phyloP scores from a whole-genome alignment of 2,329 filamentous ascomycete genomes.

The Tricladium varicosporioides region DNA sequence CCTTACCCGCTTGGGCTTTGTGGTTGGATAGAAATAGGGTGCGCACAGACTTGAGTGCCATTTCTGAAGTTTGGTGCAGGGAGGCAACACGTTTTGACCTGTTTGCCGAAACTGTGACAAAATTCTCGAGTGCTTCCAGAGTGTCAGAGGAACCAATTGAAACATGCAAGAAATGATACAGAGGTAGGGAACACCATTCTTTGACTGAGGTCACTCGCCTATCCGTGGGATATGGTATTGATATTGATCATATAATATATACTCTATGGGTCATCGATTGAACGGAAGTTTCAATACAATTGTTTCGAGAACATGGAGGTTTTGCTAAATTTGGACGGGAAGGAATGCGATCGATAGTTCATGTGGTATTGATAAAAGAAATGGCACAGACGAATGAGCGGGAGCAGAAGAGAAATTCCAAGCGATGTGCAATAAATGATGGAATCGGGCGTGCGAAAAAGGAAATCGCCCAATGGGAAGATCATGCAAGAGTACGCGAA shows the following conservation, averaged over 20 bases:
- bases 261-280: background rate
- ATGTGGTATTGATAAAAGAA: background rate
- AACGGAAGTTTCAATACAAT: background rate
- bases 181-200: background rate
- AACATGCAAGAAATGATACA: background rate
- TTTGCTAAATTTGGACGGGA: background rate
- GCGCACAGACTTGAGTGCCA: background rate
- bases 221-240: too few relatives aligned
- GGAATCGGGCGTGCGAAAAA: background rate
- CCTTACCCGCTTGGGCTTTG: background rate
- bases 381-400: background rate
- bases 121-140: background rate
- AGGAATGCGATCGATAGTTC: background rate
- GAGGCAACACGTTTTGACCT: background rate
- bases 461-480: background rate
- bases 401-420: background rate
- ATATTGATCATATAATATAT: background rate
- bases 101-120: background rate
- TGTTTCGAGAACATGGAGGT: background rate
- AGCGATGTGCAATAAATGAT: background rate
- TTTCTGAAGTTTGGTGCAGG: background rate
- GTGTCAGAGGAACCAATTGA: background rate
- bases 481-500: background rate
- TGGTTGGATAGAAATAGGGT: background rate
- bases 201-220: too few relatives aligned